Conservation (phyloP, 2,329 filamentous ascomycete species). For the Emmonsiellopsis sp. region DNA sequence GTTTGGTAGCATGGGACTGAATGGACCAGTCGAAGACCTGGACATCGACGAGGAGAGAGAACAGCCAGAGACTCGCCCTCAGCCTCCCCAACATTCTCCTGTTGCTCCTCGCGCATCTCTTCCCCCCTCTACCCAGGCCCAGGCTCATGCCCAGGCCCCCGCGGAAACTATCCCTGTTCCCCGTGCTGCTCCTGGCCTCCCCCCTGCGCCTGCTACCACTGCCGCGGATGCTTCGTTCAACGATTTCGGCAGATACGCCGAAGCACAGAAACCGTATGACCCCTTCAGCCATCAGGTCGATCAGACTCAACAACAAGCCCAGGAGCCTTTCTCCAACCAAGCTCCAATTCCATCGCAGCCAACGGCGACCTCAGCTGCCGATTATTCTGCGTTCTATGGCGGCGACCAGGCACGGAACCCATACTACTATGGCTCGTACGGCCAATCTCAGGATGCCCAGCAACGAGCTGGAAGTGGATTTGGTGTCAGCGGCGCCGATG, state of each 20-base stretch:
- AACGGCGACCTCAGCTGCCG: slow-evolving; percentile 51
- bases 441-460: slow-evolving; percentile 64
- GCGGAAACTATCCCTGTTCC: slow-evolving; percentile 38
- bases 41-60: slow-evolving; percentile 93
- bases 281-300: slow-evolving; percentile 70
- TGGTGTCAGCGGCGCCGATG: slow-evolving; percentile 51
- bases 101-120: slow-evolving; percentile 78
- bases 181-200: slow-evolving; percentile 54
- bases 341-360: slow-evolving; percentile 55
- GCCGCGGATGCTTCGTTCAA: slow-evolving; percentile 37
- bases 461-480: slow-evolving; percentile 75
- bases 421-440: slow-evolving; percentile 62
- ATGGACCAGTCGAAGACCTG: slow-evolving; percentile 59
- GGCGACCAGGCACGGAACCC: slow-evolving; percentile 63
- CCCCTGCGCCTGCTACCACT: slow-evolving; percentile 50
- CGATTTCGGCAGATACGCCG: slow-evolving; percentile 48
- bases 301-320: slow-evolving; percentile 53
- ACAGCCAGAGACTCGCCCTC: slow-evolving; percentile 86
- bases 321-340: slow-evolving; percentile 47
- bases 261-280: slow-evolving; percentile 73
- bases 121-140: slow-evolving; percentile 51
- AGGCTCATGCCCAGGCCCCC: slow-evolving; percentile 24
- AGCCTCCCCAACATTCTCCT: slow-evolving; percentile 88
- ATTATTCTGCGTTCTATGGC: slow-evolving; percentile 81
- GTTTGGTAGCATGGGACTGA: slow-evolving; percentile 90